These are phyloP conservation scores for Pistacia integerrima DNA, from an alignment of 345 rosid genomes.

Conservation along the genomic window DNA sequence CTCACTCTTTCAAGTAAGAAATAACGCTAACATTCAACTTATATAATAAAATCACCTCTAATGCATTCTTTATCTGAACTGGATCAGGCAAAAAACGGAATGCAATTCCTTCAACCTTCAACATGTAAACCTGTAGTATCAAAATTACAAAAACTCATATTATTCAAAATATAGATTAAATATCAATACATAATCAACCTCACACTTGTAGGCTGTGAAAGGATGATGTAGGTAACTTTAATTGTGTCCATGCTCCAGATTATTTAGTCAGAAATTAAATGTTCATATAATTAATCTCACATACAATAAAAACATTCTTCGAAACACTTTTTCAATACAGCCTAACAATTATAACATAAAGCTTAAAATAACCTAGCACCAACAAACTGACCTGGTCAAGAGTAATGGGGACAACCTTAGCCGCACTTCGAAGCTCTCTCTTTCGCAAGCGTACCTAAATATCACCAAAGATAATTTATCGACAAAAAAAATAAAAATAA, in stretches of 20 bases:
- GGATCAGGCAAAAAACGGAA: constrained; percentile 96
- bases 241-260: not conserved
- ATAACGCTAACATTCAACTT: not conserved
- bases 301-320: not conserved
- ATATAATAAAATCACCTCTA: constrained; percentile 62
- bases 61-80: constrained; percentile 85
- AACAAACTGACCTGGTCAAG: constrained; percentile 72
- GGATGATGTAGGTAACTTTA: not conserved
- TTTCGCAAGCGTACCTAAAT: constrained; percentile 74
- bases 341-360: too few species aligned
- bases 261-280: not conserved
- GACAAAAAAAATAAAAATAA: not conserved
- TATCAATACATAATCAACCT: not conserved
- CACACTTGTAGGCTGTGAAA: not conserved
- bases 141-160: constrained; percentile 9
- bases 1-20: not conserved
- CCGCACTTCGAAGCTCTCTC: constrained; percentile 67
- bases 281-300: not conserved
- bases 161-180: not conserved
- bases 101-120: constrained; percentile 94
- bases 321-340: not conserved
- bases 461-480: not conserved
- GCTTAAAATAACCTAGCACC: not conserved
- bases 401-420: constrained; percentile 84
- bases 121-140: constrained; percentile 60